Conservation (phyloP, 768 basidiomycete species). For the Rhodosporidiobolus odoratus region DNA sequence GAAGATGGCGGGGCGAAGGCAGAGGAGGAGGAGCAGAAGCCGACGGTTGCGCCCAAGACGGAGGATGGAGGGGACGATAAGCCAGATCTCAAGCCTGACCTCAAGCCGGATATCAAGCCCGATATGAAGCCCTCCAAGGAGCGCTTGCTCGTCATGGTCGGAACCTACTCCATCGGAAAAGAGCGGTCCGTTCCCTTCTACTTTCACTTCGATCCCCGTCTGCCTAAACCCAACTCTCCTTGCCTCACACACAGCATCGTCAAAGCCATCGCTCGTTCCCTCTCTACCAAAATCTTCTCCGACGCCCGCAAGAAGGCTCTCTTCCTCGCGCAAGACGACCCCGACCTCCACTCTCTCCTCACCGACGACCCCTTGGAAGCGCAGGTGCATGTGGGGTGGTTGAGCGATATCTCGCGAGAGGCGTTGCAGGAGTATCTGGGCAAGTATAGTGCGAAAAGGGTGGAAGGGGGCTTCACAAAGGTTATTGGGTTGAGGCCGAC, state of each 20-base stretch:
- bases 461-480: slow-evolving; percentile 21
- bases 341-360: slow-evolving; percentile 70
- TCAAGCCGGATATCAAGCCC: slow-evolving; percentile 37
- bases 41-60: background rate
- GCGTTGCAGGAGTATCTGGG: slow-evolving; percentile 69
- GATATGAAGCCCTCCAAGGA: slow-evolving; percentile 30
- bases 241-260: slow-evolving; percentile 2
- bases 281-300: slow-evolving; percentile 80
- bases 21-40: background rate
- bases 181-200: slow-evolving; percentile 56
- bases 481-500: slow-evolving; percentile 85
- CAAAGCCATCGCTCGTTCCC: slow-evolving; percentile 73
- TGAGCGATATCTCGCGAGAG: slow-evolving; percentile 67
- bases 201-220: background rate
- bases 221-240: background rate
- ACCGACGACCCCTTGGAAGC: slow-evolving; percentile 70
- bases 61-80: background rate
- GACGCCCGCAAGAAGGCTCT: slow-evolving; percentile 77
- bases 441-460: slow-evolving; percentile 45
- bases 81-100: slow-evolving; percentile 12
- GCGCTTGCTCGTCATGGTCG: slow-evolving; percentile 39
- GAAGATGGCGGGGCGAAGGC: slow-evolving; percentile 1
- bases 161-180: slow-evolving; percentile 96
- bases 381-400: slow-evolving; percentile 77
- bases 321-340: slow-evolving; percentile 74